Evolutionary conservation across 1,284 basidiomycete species (phyloP).

Genomic region (Hemileia vastatrix): DNA sequence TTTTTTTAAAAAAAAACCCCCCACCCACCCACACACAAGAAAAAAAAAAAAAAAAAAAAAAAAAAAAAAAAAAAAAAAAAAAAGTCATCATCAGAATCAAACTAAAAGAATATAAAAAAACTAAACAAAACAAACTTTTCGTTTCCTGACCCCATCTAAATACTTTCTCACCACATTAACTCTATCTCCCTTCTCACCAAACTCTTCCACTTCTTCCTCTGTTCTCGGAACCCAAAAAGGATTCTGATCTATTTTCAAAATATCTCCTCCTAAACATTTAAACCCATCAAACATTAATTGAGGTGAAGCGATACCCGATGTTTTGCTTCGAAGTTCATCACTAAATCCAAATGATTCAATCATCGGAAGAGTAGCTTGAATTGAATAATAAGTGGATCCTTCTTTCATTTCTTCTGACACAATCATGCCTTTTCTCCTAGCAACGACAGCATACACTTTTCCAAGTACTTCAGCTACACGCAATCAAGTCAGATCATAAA

Average conservation of each 20-base stretch:
- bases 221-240: constrained; percentile 99
- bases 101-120: not conserved
- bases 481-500: not conserved
- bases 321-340: constrained; percentile 90
- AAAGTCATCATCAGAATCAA: not conserved
- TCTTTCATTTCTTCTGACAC: constrained; percentile 98
- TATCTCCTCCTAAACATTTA: constrained; percentile 48
- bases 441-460: constrained; percentile 92
- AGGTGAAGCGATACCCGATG: constrained; percentile 90
- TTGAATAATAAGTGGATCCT: constrained; percentile 87
- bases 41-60: not conserved
- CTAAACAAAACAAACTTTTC: constrained; percentile 51
- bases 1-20: not conserved
- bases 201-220: constrained; percentile 91
- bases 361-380: constrained; percentile 82
- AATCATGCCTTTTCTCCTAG: constrained; percentile 78
- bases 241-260: constrained; percentile 80
- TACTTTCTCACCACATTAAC: constrained; percentile 89
- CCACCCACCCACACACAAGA: not conserved
- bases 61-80: not conserved
- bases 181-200: constrained; percentile 89
- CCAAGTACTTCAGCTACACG: constrained; percentile 81
- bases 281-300: constrained; percentile 70
- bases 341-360: constrained; percentile 97
- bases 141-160: constrained; percentile 78